Evolutionary conservation across 345 rosid genomes (phyloP).

Genomic region (Brassica cretica): DNA sequence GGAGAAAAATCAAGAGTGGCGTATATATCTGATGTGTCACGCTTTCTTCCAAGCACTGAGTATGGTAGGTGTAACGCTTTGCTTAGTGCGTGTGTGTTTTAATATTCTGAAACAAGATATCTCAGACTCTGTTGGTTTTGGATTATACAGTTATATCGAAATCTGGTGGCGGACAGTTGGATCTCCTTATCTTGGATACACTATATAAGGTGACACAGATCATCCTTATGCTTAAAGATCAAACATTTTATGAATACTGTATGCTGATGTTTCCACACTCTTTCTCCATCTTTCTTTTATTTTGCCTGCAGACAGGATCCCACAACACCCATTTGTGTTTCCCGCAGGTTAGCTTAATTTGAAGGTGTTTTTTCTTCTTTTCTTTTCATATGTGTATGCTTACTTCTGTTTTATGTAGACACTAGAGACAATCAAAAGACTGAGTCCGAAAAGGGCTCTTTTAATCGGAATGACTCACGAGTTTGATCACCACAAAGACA

Average conservation of each 20-base stretch:
- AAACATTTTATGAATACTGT: neutral
- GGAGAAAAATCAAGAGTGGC: slow-evolving; percentile 83
- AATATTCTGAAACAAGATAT: neutral
- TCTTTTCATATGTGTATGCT: neutral
- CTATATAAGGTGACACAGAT: slow-evolving; percentile 63
- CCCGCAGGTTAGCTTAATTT: slow-evolving; percentile 68
- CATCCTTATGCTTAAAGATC: neutral
- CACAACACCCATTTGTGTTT: slow-evolving; percentile 85
- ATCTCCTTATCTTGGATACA: slow-evolving; percentile 91
- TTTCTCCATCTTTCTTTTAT: neutral
- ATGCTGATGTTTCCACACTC: neutral
- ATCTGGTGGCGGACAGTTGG: slow-evolving; percentile 79
- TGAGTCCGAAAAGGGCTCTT: slow-evolving; percentile 79
- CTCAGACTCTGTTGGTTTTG: neutral
- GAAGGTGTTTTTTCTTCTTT: neutral
- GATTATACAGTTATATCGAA: slow-evolving; percentile 70
- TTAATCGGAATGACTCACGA: slow-evolving; percentile 92
- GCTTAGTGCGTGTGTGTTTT: neutral
- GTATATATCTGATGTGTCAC: slow-evolving; percentile 93
- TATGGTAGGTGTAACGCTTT: slow-evolving; percentile 52
- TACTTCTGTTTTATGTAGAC: slow-evolving; percentile 46
- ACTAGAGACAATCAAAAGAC: slow-evolving; percentile 76
- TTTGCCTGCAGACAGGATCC: slow-evolving; percentile 62
- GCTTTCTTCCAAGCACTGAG: slow-evolving; percentile 76
- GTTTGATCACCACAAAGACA: slow-evolving; percentile 86